phyloP scores from a whole-genome alignment of 2,329 filamentous ascomycete genomes.

The Fusarium sp. region DNA sequence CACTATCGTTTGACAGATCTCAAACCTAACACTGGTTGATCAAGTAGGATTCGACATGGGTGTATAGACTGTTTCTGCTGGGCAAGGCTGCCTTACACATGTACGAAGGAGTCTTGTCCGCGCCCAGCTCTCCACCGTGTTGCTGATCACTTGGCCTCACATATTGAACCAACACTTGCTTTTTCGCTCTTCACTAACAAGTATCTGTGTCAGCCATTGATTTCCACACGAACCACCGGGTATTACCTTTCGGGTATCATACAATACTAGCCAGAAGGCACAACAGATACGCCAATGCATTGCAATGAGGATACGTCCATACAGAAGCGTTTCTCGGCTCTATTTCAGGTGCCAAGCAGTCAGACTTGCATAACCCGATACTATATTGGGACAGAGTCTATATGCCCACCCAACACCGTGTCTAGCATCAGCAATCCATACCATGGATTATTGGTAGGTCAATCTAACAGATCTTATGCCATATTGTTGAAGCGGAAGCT shows the following conservation, averaged over 20 bases:
- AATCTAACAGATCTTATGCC: background rate
- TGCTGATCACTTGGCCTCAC: constrained; percentile 17
- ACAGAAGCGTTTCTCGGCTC: constrained; percentile 2
- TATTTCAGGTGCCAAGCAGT: constrained; percentile 2
- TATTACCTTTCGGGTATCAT: constrained; percentile 8
- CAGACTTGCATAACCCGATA: constrained; percentile 3
- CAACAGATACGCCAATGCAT: constrained; percentile 6
- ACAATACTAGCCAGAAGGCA: background rate
- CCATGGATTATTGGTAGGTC: background rate
- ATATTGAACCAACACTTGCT: constrained; percentile 6
- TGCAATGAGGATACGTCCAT: background rate
- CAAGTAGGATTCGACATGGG: constrained; percentile 16
- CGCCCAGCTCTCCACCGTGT: constrained; percentile 14
- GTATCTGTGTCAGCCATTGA: background rate
- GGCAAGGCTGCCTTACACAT: constrained; percentile 11
- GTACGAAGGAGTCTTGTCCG: constrained; percentile 7
- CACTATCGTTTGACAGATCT: constrained; percentile 34
- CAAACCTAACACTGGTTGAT: constrained; percentile 7
- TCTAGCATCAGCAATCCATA: background rate
- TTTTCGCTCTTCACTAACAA: background rate
- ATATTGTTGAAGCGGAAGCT: background rate
- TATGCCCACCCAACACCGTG: background rate
- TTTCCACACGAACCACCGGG: background rate
- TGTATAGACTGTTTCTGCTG: constrained; percentile 2
- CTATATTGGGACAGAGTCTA: background rate